Evolutionary conservation across 306 rosid species (phyloP), one percentile per base, ranked within the genome.

Genomic region (Cucurbita argyrosperma): DNA sequence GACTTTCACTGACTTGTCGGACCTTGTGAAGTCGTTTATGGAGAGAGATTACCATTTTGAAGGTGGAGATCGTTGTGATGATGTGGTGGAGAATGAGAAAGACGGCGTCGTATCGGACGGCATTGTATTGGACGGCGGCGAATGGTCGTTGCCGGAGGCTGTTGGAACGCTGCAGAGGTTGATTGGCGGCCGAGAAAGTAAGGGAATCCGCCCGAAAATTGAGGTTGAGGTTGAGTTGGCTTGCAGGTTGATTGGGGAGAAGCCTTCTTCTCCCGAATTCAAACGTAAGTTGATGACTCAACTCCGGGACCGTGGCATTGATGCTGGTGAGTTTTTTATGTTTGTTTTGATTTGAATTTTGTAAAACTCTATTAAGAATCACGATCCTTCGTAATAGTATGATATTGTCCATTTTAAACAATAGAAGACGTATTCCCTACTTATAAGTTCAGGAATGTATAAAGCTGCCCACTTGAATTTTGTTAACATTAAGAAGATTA

Each of bases 21-120:
- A 86, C 76, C 90, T 94, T 0, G 97, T 91, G 10, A 82, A 90
- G 10, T 94, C 97, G 15, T 94, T 89, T 60, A 86, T 94, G 70
- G 96, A 90, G 75, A 84, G 86, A 64, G 82, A 53, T 46, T 56
- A 19, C 16, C 60, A n/a, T 61, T 61, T 8, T 0, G 42, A 11
- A 10, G 51, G 56, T 11, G 73, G n/a, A 46, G 40, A 45, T 45
- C 21, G 14, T 6, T 16, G 30, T 7, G 72, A 14, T 5, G 70
- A 76, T 0, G 77, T 58, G 23, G 67, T 21, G 38, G 88, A 74
- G 1, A 56, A 69, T 3, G 79, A 79, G 67, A 8, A 40, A 2
- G 35, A 65, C 60, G 84, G 78, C 67, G 82, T 76, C 10, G 82
- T 83, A 2, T n/a, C n/a, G n/a, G n/a, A n/a, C n/a, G n/a, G n/a